Percentiles rank a stretch among this genome's conserved stretches.
Evolutionary conservation across 768 basidiomycete species (phyloP).

Genomic region (Leccinum longicurvipes): DNA sequence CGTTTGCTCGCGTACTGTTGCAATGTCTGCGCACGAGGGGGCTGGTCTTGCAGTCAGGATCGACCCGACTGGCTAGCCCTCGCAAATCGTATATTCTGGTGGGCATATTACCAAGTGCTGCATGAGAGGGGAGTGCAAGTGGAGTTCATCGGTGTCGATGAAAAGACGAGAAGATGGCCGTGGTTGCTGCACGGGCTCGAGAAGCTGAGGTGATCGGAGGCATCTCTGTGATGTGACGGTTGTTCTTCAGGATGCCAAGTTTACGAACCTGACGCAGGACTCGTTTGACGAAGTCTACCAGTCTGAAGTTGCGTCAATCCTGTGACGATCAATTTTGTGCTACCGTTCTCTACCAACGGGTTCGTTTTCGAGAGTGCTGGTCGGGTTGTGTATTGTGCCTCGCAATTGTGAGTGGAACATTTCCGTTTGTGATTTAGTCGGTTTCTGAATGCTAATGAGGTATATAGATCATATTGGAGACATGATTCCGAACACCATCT

Average conservation of each 20-base stretch:
- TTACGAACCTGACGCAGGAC: too few species aligned
- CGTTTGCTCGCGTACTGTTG: conserved; percentile 4
- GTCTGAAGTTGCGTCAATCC: conserved; percentile 13
- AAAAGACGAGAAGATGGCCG: conserved; percentile 20
- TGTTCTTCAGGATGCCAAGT: too few species aligned
- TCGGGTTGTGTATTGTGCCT: conserved; percentile 21
- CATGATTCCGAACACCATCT: too few species aligned
- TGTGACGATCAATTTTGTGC: conserved; percentile 26
- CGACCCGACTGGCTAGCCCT: conserved; percentile 24
- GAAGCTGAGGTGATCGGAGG: conserved; percentile 30
- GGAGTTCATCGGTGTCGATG: conserved; percentile 26
- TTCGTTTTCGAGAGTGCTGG: too few species aligned
- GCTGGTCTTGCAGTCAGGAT: conserved; percentile 8
- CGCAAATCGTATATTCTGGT: conserved; percentile 23
- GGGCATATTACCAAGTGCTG: conserved; percentile 29
- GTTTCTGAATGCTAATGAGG: too few species aligned
- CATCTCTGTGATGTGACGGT: conserved; percentile 32
- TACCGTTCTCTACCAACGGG: conserved; percentile 33
- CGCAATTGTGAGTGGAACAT: conserved; percentile 13
- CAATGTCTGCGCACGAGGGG: conserved; percentile 11
- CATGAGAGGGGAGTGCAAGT: conserved; percentile 22
- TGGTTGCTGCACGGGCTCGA: conserved; percentile 20
- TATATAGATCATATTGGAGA: conserved; percentile 32
- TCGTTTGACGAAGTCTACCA: too few species aligned
- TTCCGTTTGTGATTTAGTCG: background rate